phyloP scores from a whole-genome alignment of 1,284 basidiomycete species.

The Grifola frondosa region DNA sequence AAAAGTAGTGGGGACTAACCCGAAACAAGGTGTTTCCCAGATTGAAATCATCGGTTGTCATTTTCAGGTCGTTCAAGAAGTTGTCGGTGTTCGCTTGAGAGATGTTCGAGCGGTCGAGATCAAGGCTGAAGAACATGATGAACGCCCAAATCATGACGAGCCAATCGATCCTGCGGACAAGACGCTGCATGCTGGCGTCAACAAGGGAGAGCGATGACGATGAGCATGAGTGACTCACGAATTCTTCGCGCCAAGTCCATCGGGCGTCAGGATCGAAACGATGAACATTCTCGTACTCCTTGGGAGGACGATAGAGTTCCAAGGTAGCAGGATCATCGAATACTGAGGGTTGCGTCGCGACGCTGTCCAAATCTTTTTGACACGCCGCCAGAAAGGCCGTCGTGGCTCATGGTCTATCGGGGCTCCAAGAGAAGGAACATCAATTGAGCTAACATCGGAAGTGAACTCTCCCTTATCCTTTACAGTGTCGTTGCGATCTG shows the following conservation, averaged over 20 bases:
- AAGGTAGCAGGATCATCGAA: conserved; percentile 49
- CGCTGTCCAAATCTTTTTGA: conserved; percentile 28
- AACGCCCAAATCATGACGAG: conserved; percentile 65
- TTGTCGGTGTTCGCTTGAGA: conserved; percentile 66
- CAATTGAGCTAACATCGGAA: conserved; percentile 18
- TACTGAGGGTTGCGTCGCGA: conserved; percentile 37
- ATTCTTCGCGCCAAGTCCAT: conserved; percentile 72
- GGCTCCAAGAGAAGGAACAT: conserved; percentile 28
- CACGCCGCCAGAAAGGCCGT: conserved; percentile 25
- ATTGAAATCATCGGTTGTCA: conserved; percentile 68
- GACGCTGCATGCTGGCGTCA: conserved; percentile 31
- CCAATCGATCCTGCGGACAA: conserved; percentile 62
- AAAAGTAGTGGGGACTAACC: conserved; percentile 9
- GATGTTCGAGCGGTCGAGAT: conserved; percentile 59
- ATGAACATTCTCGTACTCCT: conserved; percentile 61
- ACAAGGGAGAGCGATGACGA: background rate
- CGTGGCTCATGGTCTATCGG: conserved; percentile 18
- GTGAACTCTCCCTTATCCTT: conserved; percentile 19
- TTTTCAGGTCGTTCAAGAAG: conserved; percentile 59
- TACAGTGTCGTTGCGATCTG: conserved; percentile 3
- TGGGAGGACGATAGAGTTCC: conserved; percentile 55
- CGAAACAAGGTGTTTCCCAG: conserved; percentile 53
- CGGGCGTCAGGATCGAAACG: conserved; percentile 65
- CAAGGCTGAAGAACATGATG: conserved; percentile 58
- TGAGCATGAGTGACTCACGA: conserved; percentile 32